phyloP scores from a whole-genome alignment of 306 rosid genomes.

The Sindora glabra region DNA sequence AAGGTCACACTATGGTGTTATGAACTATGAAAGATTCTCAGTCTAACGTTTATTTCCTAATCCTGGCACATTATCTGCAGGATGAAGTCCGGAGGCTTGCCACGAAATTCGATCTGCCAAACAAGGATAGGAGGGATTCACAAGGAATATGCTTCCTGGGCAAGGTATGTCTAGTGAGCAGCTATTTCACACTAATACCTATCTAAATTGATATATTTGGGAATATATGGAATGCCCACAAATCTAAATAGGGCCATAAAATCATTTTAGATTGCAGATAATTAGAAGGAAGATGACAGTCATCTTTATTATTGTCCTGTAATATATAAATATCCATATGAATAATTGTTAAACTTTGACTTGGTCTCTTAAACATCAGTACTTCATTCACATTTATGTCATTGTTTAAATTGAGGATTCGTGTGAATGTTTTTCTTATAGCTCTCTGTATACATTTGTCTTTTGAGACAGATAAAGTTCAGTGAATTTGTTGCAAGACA shows the following conservation, averaged over 20 bases:
- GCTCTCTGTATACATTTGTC: background rate
- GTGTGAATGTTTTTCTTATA: conserved; percentile 3
- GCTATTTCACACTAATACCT: background rate
- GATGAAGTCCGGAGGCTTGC: conserved; percentile 90
- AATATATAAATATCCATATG: too few species aligned
- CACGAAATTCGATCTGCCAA: conserved; percentile 68
- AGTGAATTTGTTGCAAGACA: conserved; percentile 86
- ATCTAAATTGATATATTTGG: conserved; percentile 3
- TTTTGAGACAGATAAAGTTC: conserved; percentile 59
- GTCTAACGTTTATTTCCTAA: background rate
- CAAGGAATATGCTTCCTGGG: conserved; percentile 99
- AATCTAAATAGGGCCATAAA: background rate
- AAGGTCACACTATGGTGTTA: background rate
- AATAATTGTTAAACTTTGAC: too few species aligned
- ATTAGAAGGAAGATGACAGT: background rate
- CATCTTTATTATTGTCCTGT: too few species aligned
- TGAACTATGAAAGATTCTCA: background rate
- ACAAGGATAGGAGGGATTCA: conserved; percentile 89
- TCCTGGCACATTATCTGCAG: conserved; percentile 32
- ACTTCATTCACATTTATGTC: background rate
- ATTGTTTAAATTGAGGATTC: conserved; percentile 6
- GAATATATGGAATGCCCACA: background rate
- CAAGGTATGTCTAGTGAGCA: conserved; percentile 46
- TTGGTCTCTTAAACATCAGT: background rate
- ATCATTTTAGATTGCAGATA: background rate